phyloP scores from a whole-genome alignment of 495 filamentous ascomycete species.

The Aspergillus baeticus region DNA sequence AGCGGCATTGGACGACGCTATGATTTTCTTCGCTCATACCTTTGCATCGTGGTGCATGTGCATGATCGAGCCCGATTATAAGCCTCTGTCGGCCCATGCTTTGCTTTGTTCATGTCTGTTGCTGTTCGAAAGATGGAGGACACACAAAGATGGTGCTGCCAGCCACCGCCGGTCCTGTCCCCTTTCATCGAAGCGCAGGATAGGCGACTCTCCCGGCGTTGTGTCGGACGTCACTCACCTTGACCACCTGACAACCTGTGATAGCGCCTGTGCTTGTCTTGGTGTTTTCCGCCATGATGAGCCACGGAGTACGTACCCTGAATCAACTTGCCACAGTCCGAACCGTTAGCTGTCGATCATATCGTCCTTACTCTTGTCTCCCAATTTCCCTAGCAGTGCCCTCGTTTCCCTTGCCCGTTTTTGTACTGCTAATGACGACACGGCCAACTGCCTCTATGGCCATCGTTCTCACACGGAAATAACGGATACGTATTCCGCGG shows the following conservation, averaged over 20 bases:
- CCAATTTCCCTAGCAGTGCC: background rate
- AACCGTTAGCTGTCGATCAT: constrained; percentile 11
- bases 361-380: constrained; percentile 6
- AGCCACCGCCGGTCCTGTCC: too few species aligned
- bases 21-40: background rate
- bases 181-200: too few species aligned
- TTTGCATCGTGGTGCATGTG: background rate
- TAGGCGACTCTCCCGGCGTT: too few species aligned
- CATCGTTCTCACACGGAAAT: background rate
- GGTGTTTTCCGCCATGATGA: background rate
- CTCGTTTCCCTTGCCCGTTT: background rate
- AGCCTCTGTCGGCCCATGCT: too few species aligned
- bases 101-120: too few species aligned
- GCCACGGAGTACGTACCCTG: background rate
- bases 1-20: background rate
- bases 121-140: too few species aligned
- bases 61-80: background rate
- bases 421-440: background rate
- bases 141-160: too few species aligned
- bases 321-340: constrained; percentile 4
- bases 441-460: background rate
- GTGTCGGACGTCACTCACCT: background rate
- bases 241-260: background rate
- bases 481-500: background rate
- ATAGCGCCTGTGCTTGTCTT: background rate